These are phyloP conservation scores for Avena sativa DNA, from an alignment of 176 grass and related monocot species.

Conservation along the genomic window DNA sequence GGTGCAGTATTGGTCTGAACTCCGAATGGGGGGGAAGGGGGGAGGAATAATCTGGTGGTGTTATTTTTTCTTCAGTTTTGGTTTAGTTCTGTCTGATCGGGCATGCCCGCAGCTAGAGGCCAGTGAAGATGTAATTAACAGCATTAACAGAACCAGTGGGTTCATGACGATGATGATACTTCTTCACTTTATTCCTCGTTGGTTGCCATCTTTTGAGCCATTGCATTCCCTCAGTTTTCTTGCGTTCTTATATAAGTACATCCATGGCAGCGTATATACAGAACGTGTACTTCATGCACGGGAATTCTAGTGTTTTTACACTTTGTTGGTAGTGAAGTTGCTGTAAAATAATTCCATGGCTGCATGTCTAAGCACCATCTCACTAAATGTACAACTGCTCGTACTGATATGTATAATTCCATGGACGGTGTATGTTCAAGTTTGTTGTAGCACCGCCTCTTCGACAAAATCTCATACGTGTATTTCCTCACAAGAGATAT, in stretches of 20 bases:
- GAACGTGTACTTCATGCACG: neutral
- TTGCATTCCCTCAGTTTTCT: neutral
- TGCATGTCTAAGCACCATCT: too few species aligned
- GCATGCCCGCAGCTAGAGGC: neutral
- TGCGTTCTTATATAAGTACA: too few species aligned
- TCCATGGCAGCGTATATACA: neutral
- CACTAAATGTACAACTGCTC: neutral
- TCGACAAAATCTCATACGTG: neutral
- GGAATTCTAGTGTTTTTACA: neutral
- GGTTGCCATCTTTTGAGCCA: neutral
- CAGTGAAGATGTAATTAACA: slow-evolving; percentile 38
- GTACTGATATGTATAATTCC: neutral
- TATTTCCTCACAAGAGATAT: neutral
- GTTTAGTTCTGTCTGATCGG: neutral
- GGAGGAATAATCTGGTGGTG: slow-evolving; percentile 2
- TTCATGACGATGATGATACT: neutral
- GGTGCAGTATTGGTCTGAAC: slow-evolving; percentile 15
- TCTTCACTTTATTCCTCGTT: neutral
- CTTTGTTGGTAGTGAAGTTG: neutral
- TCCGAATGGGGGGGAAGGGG: neutral
- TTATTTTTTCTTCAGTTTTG: neutral
- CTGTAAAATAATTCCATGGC: neutral
- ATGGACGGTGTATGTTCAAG: neutral
- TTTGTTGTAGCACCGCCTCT: neutral
- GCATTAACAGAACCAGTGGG: neutral